Evolutionary conservation across 768 basidiomycete species (phyloP).

Genomic region (Mycena metata): DNA sequence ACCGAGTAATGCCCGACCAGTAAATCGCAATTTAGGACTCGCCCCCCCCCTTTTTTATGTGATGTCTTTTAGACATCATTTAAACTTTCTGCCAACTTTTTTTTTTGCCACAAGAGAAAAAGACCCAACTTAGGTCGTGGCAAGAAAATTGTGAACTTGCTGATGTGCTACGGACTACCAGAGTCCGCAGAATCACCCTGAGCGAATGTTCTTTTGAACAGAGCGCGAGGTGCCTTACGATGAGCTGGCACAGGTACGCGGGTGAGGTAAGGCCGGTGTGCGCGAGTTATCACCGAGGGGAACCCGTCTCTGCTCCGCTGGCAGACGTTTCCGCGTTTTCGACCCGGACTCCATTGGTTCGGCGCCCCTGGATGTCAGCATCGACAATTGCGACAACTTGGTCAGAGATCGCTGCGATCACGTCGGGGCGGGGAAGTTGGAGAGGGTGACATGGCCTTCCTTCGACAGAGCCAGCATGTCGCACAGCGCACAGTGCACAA

Average conservation of each 20-base stretch:
- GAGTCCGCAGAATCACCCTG: not conserved
- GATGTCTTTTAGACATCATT: not conserved
- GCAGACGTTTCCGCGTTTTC: conserved; percentile 4
- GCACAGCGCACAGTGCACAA: too few species aligned
- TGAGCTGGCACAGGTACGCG: conserved; percentile 9
- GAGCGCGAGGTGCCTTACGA: conserved; percentile 12
- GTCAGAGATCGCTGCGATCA: conserved; percentile 1
- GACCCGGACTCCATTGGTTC: conserved; percentile 3
- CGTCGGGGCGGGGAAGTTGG: not conserved
- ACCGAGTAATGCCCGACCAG: too few species aligned
- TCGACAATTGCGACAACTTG: not conserved
- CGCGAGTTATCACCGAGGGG: conserved; percentile 5
- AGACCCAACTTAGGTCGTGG: too few species aligned
- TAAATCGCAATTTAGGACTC: too few species aligned
- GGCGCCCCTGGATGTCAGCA: not conserved
- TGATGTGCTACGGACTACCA: too few species aligned
- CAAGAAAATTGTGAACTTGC: too few species aligned
- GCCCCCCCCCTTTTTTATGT: too few species aligned
- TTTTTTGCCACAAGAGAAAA: too few species aligned
- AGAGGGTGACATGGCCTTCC: conserved; percentile 1
- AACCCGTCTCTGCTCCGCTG: conserved; percentile 2
- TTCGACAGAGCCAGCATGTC: not conserved
- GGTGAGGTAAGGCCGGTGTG: conserved; percentile 6
- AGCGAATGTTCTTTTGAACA: conserved; percentile 13
- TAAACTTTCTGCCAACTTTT: not conserved